Base-by-base conservation (phyloP, 768 basidiomycete species). In the Suillus luteus region DNA sequence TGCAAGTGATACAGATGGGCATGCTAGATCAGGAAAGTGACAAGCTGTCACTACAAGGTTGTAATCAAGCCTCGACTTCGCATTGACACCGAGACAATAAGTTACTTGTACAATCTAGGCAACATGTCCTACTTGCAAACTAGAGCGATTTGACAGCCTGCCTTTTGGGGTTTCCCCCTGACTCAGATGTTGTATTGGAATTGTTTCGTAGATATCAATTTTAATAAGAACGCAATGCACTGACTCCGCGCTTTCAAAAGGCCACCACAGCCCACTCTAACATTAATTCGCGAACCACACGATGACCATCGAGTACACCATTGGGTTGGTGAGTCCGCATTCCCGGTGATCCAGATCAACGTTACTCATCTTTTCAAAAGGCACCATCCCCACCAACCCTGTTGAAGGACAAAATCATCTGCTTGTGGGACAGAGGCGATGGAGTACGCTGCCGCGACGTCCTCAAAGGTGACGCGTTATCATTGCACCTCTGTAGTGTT, bases 1-100 rank as follows among this genome's bases (percentile, higher is more conserved):
- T 87, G 71, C 93, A 95, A 52, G 79, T 85, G 33, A 87, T 92
- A 77, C 93, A 95, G 66, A 95, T 86, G 19, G 92, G 88, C 92
- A 93, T 93, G 55, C 55, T 61, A 11, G 31, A 58, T 35, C 19
- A 15, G 48, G 48, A 59, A 61, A 61, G 24, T 59, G 19, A 58
- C 33, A 35, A 35, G 33, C 33, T 8, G 33, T 35, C 33, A 35
- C 5, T 4, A 35, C 59, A 60, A 49, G 3, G 31, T 58, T 51
- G 9, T 33, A 3, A 19, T 49, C 8, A 58, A 31, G 14, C 19
- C 59, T 55, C 22, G 37, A 38, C 5, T 61, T 59, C 33, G 54
- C 43, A 14, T 24, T 43, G 35, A 52, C 46, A 46, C 48, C 3
- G 31, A 60, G n/a, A 55, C 51, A 60, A 59, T 35, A 54, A 4